phyloP scores from a whole-genome alignment of 139 green algal genomes.

The Haematococcus sp. region DNA sequence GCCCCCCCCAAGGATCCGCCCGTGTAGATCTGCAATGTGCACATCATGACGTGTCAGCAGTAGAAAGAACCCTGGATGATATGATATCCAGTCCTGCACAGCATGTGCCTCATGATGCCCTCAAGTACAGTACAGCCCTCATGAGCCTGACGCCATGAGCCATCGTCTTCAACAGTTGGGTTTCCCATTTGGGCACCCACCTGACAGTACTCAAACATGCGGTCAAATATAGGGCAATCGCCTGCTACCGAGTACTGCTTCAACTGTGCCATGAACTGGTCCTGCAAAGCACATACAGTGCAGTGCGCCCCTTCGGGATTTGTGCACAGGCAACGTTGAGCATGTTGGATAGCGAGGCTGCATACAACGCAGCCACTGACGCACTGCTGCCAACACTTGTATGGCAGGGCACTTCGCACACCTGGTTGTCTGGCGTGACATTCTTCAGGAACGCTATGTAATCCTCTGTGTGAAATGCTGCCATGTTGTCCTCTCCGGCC shows the following conservation, averaged over 20 bases:
- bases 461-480: slow-evolving; percentile 81
- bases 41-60: background rate
- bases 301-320: background rate
- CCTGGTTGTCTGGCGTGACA: slow-evolving; percentile 71
- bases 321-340: background rate
- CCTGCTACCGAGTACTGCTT: slow-evolving; percentile 74
- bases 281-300: slow-evolving; percentile 23
- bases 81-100: background rate
- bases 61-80: background rate
- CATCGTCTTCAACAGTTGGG: too few relatives aligned
- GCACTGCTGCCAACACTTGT: too few relatives aligned
- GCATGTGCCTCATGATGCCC: background rate
- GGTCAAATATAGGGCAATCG: slow-evolving; percentile 95
- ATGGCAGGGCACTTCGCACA: too few relatives aligned
- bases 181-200: too few relatives aligned
- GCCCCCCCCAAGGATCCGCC: slow-evolving; percentile 85
- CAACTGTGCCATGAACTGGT: slow-evolving; percentile 27
- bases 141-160: too few relatives aligned
- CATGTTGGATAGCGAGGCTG: background rate
- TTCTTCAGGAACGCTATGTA: slow-evolving; percentile 90
- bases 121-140: too few relatives aligned
- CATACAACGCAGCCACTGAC: too few relatives aligned
- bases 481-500: slow-evolving; percentile 63
- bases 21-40: slow-evolving; percentile 62
- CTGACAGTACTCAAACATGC: slow-evolving; percentile 91